These are phyloP conservation scores for Ilex aquifolium DNA, from an alignment of 257 asterid species.

Conservation along the genomic window DNA sequence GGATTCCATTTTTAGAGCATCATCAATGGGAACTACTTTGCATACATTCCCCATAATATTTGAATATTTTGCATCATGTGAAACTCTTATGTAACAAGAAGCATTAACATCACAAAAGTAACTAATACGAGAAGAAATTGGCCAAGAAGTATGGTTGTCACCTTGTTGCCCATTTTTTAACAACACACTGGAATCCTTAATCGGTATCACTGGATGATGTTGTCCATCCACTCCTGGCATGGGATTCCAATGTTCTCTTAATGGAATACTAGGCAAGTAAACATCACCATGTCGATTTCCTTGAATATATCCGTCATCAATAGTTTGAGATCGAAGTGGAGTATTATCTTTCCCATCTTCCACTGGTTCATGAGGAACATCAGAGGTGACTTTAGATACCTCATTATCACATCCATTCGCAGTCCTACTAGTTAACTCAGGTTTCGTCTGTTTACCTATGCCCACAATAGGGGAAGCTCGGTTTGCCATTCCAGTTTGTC, in stretches of 20 bases:
- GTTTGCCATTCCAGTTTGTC: constrained; percentile 26
- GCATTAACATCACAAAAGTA: not conserved
- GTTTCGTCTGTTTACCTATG: constrained; percentile 41
- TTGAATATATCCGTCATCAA: constrained; percentile 30
- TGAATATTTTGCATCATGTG: constrained; percentile 10
- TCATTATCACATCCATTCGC: constrained; percentile 41
- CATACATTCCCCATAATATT: not conserved
- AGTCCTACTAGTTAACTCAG: constrained; percentile 40
- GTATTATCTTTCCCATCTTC: constrained; percentile 44
- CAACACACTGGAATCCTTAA: constrained; percentile 38
- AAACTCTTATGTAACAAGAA: constrained; percentile 3
- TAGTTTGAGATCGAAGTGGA: constrained; percentile 34
- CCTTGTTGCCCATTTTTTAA: constrained; percentile 40
- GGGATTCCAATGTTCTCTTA: constrained; percentile 77
- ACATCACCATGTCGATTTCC: constrained; percentile 45
- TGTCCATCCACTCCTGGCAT: constrained; percentile 53
- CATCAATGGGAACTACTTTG: constrained; percentile 6
- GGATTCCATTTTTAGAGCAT: constrained; percentile 16
- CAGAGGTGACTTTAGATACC: constrained; percentile 34
- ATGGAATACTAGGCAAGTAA: constrained; percentile 38
- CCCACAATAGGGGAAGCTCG: constrained; percentile 38
- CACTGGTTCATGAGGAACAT: constrained; percentile 36
- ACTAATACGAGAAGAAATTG: not conserved
- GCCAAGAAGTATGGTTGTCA: constrained; percentile 12
- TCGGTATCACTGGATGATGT: constrained; percentile 34